Base-by-base conservation (phyloP, 768 basidiomycete genomes). In the Leccinum ochraceum region DNA sequence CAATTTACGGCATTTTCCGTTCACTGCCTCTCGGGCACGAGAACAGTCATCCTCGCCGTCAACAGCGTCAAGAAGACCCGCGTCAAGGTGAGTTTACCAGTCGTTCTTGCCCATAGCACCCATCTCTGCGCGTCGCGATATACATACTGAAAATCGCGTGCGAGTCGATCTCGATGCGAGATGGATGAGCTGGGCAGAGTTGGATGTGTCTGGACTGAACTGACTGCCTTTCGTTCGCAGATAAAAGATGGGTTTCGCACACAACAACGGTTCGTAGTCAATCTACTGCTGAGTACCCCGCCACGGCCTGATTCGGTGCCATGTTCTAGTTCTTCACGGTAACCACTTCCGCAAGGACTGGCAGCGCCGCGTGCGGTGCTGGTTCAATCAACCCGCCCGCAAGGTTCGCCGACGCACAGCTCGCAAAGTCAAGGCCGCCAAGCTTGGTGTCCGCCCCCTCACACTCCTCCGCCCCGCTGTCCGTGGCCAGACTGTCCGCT, bases 271-370 rank as follows among this genome's bases (percentile, higher is more conserved):
- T 72, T 34, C 55, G 61, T 63, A 39, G 53, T 57, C 34, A 49
- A 49, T 53, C 13, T 28, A 46, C 79, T 77, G 75, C 77, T 69
- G 72, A 46, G 11, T 13, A 6, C 10, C 17, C 54, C 26, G 0
- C 20, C 37, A 37, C n/a, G 5, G 28, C 46, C 67, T 69, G 52
- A 72, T 58, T 26, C 26, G 48, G 20, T 34, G 36, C 10, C 20
- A 34, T 61, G 34, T 64, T 53, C 60, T 52, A 91, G 92, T 92
- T 81, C 92, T 96, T 77, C 94, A 87, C 80, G 84, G 78, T 70
- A 95, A 95, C 79, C 94, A 97, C 77, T 95, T 95, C 86, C 92
- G 87, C 83, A 98, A 98, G 88, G 95, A 98, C 77, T 98, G 95
- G 95, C 96, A 98, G 79, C 85, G 88, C 73, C 90, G 90, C 66